A percentile compares a stretch with the other conserved stretches of the same genome.
phyloP scores from a whole-genome alignment of 2,329 filamentous ascomycete species.

The Bisporella sp. region DNA sequence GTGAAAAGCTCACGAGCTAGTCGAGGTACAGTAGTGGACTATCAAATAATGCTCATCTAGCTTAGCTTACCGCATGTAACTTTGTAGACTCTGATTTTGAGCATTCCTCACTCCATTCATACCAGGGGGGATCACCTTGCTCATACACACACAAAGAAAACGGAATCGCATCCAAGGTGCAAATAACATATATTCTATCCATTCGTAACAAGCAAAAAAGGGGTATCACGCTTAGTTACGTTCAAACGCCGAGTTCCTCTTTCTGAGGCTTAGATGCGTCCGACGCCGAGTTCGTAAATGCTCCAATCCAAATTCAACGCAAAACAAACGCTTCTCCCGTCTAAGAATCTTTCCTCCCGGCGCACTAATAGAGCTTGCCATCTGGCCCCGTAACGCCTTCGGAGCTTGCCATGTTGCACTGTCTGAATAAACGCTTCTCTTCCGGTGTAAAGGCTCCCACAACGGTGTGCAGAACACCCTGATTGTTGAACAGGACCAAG shows the following conservation, averaged over 20 bases:
- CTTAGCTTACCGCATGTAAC: no score
- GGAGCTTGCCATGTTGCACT: constrained; percentile 72
- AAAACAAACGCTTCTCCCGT: not conserved
- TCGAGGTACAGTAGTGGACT: no score
- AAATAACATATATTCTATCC: no score
- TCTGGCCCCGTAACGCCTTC: constrained; percentile 30
- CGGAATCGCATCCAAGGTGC: no score
- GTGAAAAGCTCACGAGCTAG: no score
- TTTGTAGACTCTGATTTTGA: no score
- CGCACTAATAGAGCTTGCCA: constrained; percentile 23
- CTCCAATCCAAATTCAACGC: constrained; percentile 8
- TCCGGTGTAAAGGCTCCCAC: constrained; percentile 66
- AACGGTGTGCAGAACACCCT: constrained; percentile 67
- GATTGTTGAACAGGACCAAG: constrained; percentile 72
- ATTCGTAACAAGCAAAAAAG: constrained; percentile 17
- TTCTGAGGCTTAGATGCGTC: constrained; percentile 27
- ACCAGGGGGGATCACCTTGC: no score
- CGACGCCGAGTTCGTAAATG: constrained; percentile 27
- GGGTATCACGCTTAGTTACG: constrained; percentile 30
- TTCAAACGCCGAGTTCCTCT: constrained; percentile 28
- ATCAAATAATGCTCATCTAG: no score
- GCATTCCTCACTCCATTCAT: no score
- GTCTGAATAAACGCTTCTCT: constrained; percentile 69
- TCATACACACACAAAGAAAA: no score
- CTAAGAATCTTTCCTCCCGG: no score